Base-by-base conservation (phyloP, 2,329 filamentous ascomycete genomes). In the Beauveria sp. region DNA sequence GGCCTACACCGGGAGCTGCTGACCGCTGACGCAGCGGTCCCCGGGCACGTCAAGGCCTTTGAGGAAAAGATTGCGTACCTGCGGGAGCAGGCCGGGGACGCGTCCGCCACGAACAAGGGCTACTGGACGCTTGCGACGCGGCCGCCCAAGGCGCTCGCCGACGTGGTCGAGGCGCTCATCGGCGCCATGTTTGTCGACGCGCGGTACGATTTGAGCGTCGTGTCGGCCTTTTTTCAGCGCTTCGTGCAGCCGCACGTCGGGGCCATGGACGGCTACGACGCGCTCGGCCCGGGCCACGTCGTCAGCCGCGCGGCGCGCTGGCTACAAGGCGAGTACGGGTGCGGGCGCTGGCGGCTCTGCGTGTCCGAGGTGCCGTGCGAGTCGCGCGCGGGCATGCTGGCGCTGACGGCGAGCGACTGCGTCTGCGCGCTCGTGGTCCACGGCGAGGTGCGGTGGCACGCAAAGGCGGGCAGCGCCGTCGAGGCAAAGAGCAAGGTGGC, bases 171-270 rank as follows among this genome's bases (percentile, higher is more conserved):
- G 78, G 85, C 93, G 0, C 94, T 92, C 67, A 77, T 97, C 3
- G 94, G 92, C 1, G 93, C 93, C 22, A 80, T 97, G 24, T 97
- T 97, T 70, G 89, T 99, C 12, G 94, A 99, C 73, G 89, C 90
- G 0, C 79, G 81, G 51, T 97, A 93, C 74, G 77, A 94, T 69
- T 97, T 88, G 72, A 71, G 72, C 14, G 79, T 86, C 20, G 88
- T 97, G 1, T 84, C 89, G 64, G 70, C 71, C 0, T 97, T 99
- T 75, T 97, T 96, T 73, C 74, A 84, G n/a, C 71, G 68, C 16
- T 85, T 92, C 64, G 82, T 97, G 60, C 80, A 82, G 61, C 86
- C 85, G 3, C 96, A 86, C 75, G 97, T 97, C 71, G 79, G 52
- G n/a, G 20, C 97, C 72, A 96, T 97, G 86, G 77, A 80, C 3